phyloP scores from a whole-genome alignment of 148 eudicot species.

The Rhododendron griersonianum region DNA sequence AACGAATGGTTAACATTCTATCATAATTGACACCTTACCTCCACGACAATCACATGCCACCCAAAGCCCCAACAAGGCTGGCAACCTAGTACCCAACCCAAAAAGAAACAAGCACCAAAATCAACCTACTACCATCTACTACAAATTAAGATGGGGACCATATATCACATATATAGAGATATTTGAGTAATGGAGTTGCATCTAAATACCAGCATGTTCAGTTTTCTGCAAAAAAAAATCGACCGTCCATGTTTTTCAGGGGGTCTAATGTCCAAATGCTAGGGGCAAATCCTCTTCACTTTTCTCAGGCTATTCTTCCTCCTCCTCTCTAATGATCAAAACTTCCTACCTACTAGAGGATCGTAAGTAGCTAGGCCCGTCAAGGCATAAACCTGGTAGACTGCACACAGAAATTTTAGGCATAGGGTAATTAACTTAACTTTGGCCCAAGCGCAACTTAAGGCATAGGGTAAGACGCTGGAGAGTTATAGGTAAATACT shows the following conservation, averaged over 20 bases:
- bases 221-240: not conserved
- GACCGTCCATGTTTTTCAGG: not conserved
- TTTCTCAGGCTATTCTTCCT: not conserved
- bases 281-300: not conserved
- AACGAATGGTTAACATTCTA: too few relatives aligned
- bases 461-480: not conserved
- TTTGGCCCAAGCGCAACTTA: too few relatives aligned
- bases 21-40: too few relatives aligned
- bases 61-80: too few relatives aligned
- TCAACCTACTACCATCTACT: not conserved
- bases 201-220: not conserved
- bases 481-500: not conserved
- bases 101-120: not conserved
- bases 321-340: not conserved
- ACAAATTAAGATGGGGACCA: not conserved
- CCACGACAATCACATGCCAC: too few relatives aligned
- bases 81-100: not conserved
- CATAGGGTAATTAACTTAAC: not conserved
- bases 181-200: not conserved
- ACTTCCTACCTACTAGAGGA: too few relatives aligned
- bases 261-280: not conserved
- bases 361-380: not conserved
- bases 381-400: not conserved
- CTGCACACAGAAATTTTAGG: not conserved
- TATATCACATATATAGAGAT: not conserved